These are phyloP conservation scores for Cyberlindnera maritima DNA, from an alignment of 805 yeast species.

Conservation along the genomic window DNA sequence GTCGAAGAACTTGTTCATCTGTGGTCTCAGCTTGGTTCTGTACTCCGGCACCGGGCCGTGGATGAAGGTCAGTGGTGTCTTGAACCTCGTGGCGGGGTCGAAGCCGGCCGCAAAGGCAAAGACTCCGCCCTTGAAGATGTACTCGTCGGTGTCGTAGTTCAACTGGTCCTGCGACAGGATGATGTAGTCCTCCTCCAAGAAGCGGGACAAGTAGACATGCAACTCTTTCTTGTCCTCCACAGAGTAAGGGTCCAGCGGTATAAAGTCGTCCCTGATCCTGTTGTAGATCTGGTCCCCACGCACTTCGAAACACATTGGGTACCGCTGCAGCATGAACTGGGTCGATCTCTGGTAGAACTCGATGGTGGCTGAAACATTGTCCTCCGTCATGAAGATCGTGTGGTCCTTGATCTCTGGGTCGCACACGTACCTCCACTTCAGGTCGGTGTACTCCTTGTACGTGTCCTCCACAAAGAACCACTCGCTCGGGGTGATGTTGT, in stretches of 20 bases:
- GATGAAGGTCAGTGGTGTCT: conserved; percentile 53
- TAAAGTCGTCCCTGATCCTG: conserved; percentile 25
- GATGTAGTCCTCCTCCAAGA: conserved; percentile 41
- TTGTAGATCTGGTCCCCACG: conserved; percentile 24
- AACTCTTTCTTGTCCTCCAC: conserved; percentile 22
- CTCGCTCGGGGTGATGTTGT: conserved; percentile 45
- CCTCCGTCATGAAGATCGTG: conserved; percentile 33
- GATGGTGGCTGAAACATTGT: conserved; percentile 21
- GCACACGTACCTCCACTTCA: conserved; percentile 36
- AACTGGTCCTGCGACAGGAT: conserved; percentile 43
- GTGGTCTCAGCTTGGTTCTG: conserved; percentile 46
- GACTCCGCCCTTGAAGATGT: conserved; percentile 52
- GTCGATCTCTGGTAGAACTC: conserved; percentile 26
- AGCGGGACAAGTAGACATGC: conserved; percentile 18
- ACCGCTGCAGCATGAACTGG: conserved; percentile 24
- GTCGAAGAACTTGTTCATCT: conserved; percentile 68
- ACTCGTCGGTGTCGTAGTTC: conserved; percentile 47
- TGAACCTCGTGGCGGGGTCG: conserved; percentile 53
- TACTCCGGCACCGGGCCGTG: conserved; percentile 78
- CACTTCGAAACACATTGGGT: conserved; percentile 26
- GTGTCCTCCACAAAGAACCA: conserved; percentile 63
- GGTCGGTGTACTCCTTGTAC: conserved; percentile 43
- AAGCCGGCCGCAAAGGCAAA: conserved; percentile 74
- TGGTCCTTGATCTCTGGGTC: conserved; percentile 33
- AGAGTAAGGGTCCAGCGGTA: conserved; percentile 26